Base-by-base conservation (phyloP, 1,284 basidiomycete genomes). In the Cryptococcus hybrid region DNA sequence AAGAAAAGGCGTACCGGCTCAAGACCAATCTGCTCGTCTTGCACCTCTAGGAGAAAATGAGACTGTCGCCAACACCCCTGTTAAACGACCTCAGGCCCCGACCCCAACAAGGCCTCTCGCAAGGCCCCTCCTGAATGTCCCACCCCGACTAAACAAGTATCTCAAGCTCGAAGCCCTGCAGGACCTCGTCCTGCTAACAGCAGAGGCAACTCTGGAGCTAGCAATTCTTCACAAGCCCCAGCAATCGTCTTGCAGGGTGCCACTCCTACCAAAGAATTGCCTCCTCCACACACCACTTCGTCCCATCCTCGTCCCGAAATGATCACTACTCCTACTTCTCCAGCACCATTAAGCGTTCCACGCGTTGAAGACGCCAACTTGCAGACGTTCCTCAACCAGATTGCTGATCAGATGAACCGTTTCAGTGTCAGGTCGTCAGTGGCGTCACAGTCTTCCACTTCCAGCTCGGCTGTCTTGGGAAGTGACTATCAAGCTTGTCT, bases 381-480 rank as follows among this genome's bases (percentile, higher is more conserved):
- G 64, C 82, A 83, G 63, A 75, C 77, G 51, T 84, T 84, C 75
- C 82, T 84, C 74, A 78, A 82, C 66, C 82, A 84, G 63, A 81
- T 84, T 13, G 82, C 82, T 47, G 80, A 80, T 35, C 82, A 83
- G 65, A 78, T 84, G 51, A 81, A 82, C 66, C 80, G 79, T 13
- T 81, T 84, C 75, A 79, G 75, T 58, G 77, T 75, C 62, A 75
- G 76, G 39, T 77, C 74, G 47, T 81, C 74, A 39, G 76, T 73
- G 45, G 77, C 71, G 47, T 79, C 73, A 47, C 73, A 67, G 57
- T 72, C 71, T 42, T 79, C 77, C 13, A 62, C 65, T 6, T 18
- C 18, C 18, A 18, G 18, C 18, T 18, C 18, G 18, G 18, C 18
- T 18, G 18, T 18, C 18, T 18, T 18, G 18, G 18, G 65, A 4